Percentiles rank a stretch among this genome's conserved stretches.
phyloP scores from a whole-genome alignment of 208 protist species.

The Lotmaria passim region DNA sequence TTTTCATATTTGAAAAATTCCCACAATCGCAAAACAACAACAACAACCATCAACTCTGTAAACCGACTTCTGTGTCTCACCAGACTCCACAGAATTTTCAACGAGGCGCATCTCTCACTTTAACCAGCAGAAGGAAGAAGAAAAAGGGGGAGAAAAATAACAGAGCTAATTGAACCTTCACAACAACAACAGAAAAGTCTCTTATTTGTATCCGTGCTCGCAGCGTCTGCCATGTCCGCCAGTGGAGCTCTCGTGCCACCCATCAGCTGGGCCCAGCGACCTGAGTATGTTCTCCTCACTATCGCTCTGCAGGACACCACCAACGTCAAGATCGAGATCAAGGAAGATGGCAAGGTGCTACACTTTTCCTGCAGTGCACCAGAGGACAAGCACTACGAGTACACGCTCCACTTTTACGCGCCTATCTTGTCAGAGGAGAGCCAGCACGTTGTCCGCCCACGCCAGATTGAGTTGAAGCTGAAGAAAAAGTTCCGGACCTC shows the following conservation, averaged over 20 bases:
- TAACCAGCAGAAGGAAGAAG: neutral
- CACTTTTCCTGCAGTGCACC: constrained; percentile 43
- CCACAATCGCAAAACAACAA: too few relatives aligned
- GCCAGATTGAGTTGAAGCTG: constrained; percentile 80
- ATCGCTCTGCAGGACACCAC: constrained; percentile 79
- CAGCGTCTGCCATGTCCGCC: constrained; percentile 13
- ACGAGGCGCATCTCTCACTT: too few relatives aligned
- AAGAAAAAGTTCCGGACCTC: constrained; percentile 53
- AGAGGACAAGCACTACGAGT: constrained; percentile 53
- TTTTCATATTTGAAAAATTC: too few relatives aligned
- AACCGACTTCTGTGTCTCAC: too few relatives aligned
- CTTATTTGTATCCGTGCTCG: constrained; percentile 25
- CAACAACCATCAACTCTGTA: too few relatives aligned
- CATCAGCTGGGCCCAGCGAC: constrained; percentile 85
- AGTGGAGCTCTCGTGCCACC: constrained; percentile 54
- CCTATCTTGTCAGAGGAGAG: constrained; percentile 79
- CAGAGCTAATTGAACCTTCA: too few relatives aligned
- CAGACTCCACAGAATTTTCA: too few relatives aligned
- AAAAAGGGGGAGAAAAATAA: too few relatives aligned
- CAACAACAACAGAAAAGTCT: too few relatives aligned
- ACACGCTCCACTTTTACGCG: constrained; percentile 58
- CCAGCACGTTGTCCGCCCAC: constrained; percentile 66
- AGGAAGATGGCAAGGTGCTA: constrained; percentile 55
- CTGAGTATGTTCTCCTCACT: constrained; percentile 79
- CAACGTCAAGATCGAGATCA: constrained; percentile 66